Conservation (phyloP, 106 monocot genomes). For the Dioscorea dumetorum region DNA sequence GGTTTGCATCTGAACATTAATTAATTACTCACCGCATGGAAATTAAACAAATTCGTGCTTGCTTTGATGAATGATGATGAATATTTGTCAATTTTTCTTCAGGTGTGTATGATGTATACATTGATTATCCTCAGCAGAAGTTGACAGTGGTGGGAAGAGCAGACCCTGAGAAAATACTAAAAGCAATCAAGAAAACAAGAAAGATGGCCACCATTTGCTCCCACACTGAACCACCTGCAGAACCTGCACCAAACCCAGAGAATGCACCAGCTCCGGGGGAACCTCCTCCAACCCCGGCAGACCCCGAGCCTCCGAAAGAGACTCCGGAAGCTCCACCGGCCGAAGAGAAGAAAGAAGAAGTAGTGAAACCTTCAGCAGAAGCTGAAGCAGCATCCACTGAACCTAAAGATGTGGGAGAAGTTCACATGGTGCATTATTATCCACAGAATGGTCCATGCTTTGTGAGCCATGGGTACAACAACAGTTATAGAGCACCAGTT, state of each 20-base stretch:
- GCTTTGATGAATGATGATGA: neutral
- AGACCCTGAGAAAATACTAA: slow-evolving; percentile 39
- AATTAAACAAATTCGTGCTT: too few relatives aligned
- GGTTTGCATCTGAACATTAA: too few relatives aligned
- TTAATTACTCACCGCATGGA: too few relatives aligned
- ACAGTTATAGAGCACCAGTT: slow-evolving; percentile 20
- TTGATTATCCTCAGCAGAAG: slow-evolving; percentile 45
- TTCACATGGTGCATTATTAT: slow-evolving; percentile 49
- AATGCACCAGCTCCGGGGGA: slow-evolving; percentile 6
- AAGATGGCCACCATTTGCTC: slow-evolving; percentile 62
- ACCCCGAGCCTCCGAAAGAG: neutral
- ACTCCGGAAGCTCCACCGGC: slow-evolving; percentile 11
- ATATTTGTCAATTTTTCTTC: slow-evolving; percentile 8
- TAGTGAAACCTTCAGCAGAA: slow-evolving; percentile 11
- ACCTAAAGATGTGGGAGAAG: slow-evolving; percentile 12
- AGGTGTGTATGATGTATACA: slow-evolving; percentile 37
- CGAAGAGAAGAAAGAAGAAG: neutral
- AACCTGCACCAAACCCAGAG: slow-evolving; percentile 1
- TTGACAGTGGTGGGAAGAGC: slow-evolving; percentile 51
- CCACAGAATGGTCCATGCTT: slow-evolving; percentile 19
- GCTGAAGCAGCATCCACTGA: slow-evolving; percentile 6
- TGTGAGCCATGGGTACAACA: slow-evolving; percentile 30
- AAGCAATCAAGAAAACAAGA: slow-evolving; percentile 57
- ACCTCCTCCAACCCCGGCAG: neutral
- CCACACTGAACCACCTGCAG: slow-evolving; percentile 38